These are phyloP conservation scores for Pseudonitzschia multistriata DNA, from an alignment of 108 stramenopile species.

Conservation along the genomic window DNA sequence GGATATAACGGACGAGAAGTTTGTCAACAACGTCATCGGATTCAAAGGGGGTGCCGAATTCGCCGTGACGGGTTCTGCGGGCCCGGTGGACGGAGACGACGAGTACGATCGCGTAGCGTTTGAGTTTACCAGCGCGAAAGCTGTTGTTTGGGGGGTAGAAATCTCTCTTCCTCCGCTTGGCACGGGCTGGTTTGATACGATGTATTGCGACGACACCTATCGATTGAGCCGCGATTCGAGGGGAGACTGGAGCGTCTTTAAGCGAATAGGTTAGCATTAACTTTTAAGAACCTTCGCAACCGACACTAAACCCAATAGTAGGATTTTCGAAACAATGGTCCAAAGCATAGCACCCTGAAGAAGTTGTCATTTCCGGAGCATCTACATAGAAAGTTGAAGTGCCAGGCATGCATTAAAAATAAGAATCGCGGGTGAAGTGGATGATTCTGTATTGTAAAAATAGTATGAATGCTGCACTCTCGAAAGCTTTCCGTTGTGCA, in stretches of 20 bases:
- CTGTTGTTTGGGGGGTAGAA: constrained; percentile 15
- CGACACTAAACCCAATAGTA: too few species aligned
- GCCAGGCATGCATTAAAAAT: too few species aligned
- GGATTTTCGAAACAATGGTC: too few species aligned
- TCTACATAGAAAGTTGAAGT: too few species aligned
- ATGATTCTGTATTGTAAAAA: too few species aligned
- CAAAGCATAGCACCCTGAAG: too few species aligned
- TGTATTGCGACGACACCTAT: constrained; percentile 26
- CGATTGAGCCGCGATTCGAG: constrained; percentile 26
- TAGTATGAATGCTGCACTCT: too few species aligned
- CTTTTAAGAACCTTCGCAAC: too few species aligned
- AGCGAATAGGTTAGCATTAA: background rate
- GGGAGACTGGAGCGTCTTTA: constrained; percentile 30
- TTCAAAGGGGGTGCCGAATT: constrained; percentile 32
- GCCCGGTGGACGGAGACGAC: constrained; percentile 7
- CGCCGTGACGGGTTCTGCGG: constrained; percentile 18
- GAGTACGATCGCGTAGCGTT: constrained; percentile 32
- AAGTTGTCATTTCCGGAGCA: too few species aligned
- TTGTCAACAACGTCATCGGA: constrained; percentile 20
- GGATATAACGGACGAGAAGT: constrained; percentile 11
- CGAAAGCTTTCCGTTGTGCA: too few species aligned
- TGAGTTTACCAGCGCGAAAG: constrained; percentile 18
- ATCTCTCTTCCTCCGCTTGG: constrained; percentile 29
- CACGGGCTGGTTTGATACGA: constrained; percentile 36
- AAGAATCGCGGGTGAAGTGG: too few species aligned